These are phyloP conservation scores for Platanthera guangdongensis DNA, from an alignment of 106 monocot species.

Conservation along the genomic window DNA sequence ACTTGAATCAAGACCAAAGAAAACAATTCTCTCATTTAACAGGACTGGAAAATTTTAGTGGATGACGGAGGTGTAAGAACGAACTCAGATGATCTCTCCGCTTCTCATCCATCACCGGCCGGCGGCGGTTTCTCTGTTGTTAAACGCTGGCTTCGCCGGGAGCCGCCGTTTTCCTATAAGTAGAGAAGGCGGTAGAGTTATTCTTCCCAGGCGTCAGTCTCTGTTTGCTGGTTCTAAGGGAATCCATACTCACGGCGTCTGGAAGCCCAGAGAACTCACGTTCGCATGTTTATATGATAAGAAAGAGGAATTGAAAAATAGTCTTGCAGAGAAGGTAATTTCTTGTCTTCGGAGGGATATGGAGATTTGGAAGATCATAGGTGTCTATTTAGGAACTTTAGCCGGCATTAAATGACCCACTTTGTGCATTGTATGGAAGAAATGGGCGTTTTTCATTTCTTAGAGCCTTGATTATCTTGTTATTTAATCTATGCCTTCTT, in stretches of 20 bases:
- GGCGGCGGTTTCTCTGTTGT: neutral
- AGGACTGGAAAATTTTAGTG: no score
- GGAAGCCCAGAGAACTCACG: constrained; percentile 2
- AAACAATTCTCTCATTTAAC: no score
- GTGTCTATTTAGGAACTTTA: neutral
- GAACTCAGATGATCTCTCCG: neutral
- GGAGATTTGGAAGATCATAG: neutral
- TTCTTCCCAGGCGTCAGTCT: constrained; percentile 1
- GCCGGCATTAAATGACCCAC: neutral
- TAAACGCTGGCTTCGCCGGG: neutral
- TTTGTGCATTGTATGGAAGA: neutral
- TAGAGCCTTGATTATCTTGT: neutral
- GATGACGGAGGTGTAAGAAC: no score
- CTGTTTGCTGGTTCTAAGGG: neutral
- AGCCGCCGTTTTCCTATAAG: neutral
- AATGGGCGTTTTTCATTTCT: neutral
- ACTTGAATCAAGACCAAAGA: no score
- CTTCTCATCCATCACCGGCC: neutral
- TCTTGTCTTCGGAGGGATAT: neutral
- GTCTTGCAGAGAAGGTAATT: neutral
- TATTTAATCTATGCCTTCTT: neutral
- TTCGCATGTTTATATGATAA: neutral
- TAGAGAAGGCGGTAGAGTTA: neutral
- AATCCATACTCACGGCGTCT: neutral
- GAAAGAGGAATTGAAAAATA: neutral